Evolutionary conservation across 1,284 basidiomycete species (phyloP).

Genomic region (Fistulinella staudtii): DNA sequence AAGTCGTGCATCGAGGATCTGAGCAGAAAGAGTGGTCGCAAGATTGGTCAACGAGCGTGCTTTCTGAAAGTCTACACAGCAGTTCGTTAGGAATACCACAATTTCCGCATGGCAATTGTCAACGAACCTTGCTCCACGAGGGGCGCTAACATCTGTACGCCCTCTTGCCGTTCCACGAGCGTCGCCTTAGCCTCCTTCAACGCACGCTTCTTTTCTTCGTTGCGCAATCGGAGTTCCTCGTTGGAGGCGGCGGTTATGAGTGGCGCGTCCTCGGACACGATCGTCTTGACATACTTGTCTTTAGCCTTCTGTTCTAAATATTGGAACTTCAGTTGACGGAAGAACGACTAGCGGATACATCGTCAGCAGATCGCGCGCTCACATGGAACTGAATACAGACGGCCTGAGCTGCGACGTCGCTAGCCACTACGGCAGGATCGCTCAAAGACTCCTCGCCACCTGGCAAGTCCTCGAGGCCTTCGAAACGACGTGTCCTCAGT

Average conservation of each 20-base stretch:
- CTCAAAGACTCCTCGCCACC: conserved; percentile 26
- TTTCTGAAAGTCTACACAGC: conserved; percentile 51
- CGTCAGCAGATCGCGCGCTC: neutral
- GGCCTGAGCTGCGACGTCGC: conserved; percentile 28
- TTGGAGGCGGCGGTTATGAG: conserved; percentile 73
- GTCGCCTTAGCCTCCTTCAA: conserved; percentile 62
- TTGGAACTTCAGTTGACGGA: conserved; percentile 82
- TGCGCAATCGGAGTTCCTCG: conserved; percentile 54
- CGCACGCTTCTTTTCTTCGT: conserved; percentile 65
- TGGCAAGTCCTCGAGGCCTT: conserved; percentile 25
- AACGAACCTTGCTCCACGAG: conserved; percentile 63
- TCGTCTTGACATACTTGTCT: conserved; percentile 77
- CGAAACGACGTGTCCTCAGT: conserved; percentile 28
- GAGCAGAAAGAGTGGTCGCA: conserved; percentile 58
- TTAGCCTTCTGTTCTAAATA: conserved; percentile 87
- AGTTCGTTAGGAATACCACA: neutral
- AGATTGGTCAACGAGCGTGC: conserved; percentile 51
- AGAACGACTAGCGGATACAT: conserved; percentile 50
- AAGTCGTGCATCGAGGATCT: conserved; percentile 77
- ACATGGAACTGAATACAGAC: conserved; percentile 14
- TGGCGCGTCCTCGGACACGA: conserved; percentile 79
- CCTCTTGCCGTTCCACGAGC: conserved; percentile 56
- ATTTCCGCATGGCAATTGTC: neutral
- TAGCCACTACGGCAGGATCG: conserved; percentile 31
- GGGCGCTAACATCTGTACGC: conserved; percentile 59